Evolutionary conservation across 1,284 basidiomycete species (phyloP).

Genomic region (Melanopsichium pennsylvanicum): DNA sequence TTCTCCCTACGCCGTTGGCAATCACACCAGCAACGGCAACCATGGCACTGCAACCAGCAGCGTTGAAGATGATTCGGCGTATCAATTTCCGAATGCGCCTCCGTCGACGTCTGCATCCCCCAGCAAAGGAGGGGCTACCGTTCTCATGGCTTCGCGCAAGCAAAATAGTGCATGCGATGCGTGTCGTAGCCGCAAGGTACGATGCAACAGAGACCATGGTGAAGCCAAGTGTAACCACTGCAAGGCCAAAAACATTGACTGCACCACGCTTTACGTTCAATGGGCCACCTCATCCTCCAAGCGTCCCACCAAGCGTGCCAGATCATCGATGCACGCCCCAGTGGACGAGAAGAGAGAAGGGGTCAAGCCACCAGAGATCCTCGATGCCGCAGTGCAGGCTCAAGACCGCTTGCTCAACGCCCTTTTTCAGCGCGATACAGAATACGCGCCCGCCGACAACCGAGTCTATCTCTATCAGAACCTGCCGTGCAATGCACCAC

Average conservation of each 20-base stretch:
- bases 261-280: constrained; percentile 56
- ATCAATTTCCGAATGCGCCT: constrained; percentile 7
- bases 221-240: constrained; percentile 56
- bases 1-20: constrained; percentile 1
- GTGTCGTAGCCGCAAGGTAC: constrained; percentile 56
- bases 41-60: constrained; percentile 7
- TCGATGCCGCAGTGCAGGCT: constrained; percentile 21
- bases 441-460: constrained; percentile 21
- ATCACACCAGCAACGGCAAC: constrained; percentile 8
- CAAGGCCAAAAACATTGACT: constrained; percentile 55
- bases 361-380: constrained; percentile 32
- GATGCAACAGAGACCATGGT: constrained; percentile 47
- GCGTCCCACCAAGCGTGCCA: constrained; percentile 44
- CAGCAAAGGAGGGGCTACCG: constrained; percentile 15
- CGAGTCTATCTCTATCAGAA: constrained; percentile 19
- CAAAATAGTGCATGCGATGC: constrained; percentile 60
- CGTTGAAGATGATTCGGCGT: constrained; percentile 14
- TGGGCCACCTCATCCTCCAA: constrained; percentile 52
- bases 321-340: constrained; percentile 19
- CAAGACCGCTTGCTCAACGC: constrained; percentile 36
- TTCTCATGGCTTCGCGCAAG: constrained; percentile 49
- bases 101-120: constrained; percentile 17
- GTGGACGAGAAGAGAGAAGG: constrained; percentile 30
- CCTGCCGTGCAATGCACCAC: constrained; percentile 24
- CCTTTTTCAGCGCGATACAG: constrained; percentile 39